A percentile compares a stretch with the other conserved stretches of the same genome.
Evolutionary conservation across 2,329 filamentous ascomycete species (phyloP).

Genomic region (Aspergillus sp.): DNA sequence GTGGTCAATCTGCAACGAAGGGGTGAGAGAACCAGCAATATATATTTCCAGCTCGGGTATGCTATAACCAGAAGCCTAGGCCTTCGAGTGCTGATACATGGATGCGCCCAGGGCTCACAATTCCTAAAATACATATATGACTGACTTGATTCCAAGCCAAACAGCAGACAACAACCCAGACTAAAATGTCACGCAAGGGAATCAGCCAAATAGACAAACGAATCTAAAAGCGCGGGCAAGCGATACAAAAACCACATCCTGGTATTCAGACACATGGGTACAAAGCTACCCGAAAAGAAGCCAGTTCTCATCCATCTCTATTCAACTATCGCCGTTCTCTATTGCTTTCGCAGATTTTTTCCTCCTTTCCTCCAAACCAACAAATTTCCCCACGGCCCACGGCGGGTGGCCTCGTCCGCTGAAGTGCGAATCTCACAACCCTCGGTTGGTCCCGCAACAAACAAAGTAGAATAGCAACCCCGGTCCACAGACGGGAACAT

Average conservation of each 20-base stretch:
- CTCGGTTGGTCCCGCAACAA: too few species aligned
- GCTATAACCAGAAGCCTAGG: too few species aligned
- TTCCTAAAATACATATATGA: too few species aligned
- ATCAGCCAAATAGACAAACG: neutral
- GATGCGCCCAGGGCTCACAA: too few species aligned
- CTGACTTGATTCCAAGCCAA: too few species aligned
- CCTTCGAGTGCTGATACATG: too few species aligned
- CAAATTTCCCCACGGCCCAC: too few species aligned
- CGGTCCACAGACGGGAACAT: constrained; percentile 7
- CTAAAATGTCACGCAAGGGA: neutral
- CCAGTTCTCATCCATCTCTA: constrained; percentile 2
- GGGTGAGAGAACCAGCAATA: neutral
- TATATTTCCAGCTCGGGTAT: too few species aligned
- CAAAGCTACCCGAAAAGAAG: neutral
- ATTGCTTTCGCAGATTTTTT: neutral
- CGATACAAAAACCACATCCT: neutral
- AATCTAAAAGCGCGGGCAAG: constrained; percentile 3
- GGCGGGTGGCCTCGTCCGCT: too few species aligned
- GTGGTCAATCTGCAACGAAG: neutral
- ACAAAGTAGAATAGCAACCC: constrained; percentile 1
- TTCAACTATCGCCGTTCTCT: neutral
- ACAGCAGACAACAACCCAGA: neutral
- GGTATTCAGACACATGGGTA: constrained; percentile 7
- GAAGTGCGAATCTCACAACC: too few species aligned
- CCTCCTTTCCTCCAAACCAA: neutral